Conservation (phyloP, 306 rosid genomes). For the Oemleria cerasiformis region DNA sequence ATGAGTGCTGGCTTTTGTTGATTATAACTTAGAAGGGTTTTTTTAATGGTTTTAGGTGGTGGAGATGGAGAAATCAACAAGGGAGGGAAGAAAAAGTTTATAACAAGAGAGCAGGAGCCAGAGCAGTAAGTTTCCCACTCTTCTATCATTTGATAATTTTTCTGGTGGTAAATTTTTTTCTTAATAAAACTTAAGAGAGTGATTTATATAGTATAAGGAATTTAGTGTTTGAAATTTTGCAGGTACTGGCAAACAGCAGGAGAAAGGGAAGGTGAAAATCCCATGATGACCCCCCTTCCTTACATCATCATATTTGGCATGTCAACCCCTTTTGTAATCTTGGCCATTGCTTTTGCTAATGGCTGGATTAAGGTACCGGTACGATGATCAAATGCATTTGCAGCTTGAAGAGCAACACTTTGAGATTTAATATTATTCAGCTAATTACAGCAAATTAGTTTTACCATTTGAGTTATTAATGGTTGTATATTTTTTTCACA, state of each 20-base stretch:
- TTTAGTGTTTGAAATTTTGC: slow-evolving; percentile 13
- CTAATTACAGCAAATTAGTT: slow-evolving; percentile 19
- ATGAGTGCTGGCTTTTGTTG: not conserved
- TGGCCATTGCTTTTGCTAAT: slow-evolving; percentile 97
- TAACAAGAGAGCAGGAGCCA: slow-evolving; percentile 93
- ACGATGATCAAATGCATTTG: slow-evolving; percentile 38
- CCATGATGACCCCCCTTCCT: slow-evolving; percentile 95
- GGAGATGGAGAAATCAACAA: slow-evolving; percentile 62
- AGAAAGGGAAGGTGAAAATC: slow-evolving; percentile 95
- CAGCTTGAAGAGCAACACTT: not conserved
- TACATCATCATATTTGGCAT: slow-evolving; percentile 92
- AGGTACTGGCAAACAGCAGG: slow-evolving; percentile 99
- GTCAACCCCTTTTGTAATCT: slow-evolving; percentile 97
- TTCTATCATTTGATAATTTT: not conserved
- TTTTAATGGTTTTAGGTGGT: slow-evolving; percentile 50
- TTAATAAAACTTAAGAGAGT: not conserved
- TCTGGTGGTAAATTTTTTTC: not conserved
- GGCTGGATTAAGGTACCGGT: slow-evolving; percentile 94
- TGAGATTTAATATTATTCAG: not conserved
- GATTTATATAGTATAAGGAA: not conserved
- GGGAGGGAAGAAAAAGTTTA: slow-evolving; percentile 76
- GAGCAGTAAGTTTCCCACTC: slow-evolving; percentile 50
- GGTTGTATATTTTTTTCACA: not conserved
- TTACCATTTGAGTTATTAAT: slow-evolving; percentile 22
- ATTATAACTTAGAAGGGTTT: slow-evolving; percentile 11